These are phyloP conservation scores for Hemisphaericaspora nanyangensis DNA, from an alignment of 805 yeast genomes.

Conservation along the genomic window DNA sequence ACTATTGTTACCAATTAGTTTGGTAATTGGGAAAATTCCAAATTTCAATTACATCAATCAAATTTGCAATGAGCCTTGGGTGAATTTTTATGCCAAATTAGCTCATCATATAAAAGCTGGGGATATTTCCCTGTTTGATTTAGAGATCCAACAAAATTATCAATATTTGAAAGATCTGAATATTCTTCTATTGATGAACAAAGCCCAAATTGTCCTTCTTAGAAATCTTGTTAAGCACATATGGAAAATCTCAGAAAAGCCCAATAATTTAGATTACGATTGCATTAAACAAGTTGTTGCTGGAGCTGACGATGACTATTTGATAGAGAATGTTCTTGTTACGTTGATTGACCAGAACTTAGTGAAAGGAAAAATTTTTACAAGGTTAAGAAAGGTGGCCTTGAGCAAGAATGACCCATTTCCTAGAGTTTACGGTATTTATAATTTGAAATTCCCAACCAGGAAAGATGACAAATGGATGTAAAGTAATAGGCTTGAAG, in stretches of 20 bases:
- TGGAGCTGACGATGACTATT: conserved; percentile 27
- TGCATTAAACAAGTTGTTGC: conserved; percentile 8
- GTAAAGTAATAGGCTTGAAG: no score
- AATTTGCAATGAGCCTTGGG: conserved; percentile 12
- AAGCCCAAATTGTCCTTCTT: conserved; percentile 41
- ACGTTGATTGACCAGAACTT: conserved; percentile 52
- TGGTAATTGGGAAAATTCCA: conserved; percentile 55
- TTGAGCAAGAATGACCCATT: conserved; percentile 43
- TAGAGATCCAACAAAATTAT: conserved; percentile 24
- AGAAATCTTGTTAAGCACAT: conserved; percentile 41
- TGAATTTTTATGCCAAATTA: conserved; percentile 35
- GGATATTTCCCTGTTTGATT: conserved; percentile 32
- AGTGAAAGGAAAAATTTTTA: conserved; percentile 48
- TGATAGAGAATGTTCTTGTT: conserved; percentile 48
- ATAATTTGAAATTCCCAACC: conserved; percentile 16
- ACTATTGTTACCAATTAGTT: conserved; percentile 48
- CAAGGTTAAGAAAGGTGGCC: conserved; percentile 36
- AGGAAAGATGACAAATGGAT: conserved; percentile 7
- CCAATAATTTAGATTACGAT: conserved; percentile 28
- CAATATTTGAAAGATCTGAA: conserved; percentile 33
- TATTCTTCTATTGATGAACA: conserved; percentile 42
- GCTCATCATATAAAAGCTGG: conserved; percentile 40
- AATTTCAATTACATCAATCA: conserved; percentile 16
- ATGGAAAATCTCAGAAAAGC: conserved; percentile 24
- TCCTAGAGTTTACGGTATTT: conserved; percentile 26